Percentiles rank a stretch among this genome's conserved stretches.
phyloP scores from a whole-genome alignment of 768 basidiomycete genomes.

The Dendrothele bispora region DNA sequence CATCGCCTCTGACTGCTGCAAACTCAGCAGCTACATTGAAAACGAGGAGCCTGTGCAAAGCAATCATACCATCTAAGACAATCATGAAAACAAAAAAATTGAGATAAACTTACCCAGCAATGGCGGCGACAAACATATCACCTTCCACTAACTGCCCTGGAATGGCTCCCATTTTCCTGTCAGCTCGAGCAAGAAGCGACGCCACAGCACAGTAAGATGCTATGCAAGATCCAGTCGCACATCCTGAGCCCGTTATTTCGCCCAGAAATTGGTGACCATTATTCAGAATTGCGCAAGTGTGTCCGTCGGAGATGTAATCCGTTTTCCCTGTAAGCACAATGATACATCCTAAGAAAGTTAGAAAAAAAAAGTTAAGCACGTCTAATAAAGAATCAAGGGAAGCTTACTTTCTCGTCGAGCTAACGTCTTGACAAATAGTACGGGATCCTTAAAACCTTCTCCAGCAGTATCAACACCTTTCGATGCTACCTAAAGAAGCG shows the following conservation, averaged over 20 bases:
- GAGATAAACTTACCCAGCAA: slow-evolving; percentile 62
- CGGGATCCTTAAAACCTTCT: slow-evolving; percentile 73
- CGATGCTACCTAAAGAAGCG: slow-evolving; percentile 52
- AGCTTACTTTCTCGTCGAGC: slow-evolving; percentile 76
- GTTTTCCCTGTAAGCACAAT: slow-evolving; percentile 76
- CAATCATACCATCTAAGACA: slow-evolving; percentile 7
- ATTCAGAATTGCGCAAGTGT: slow-evolving; percentile 58
- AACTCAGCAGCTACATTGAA: slow-evolving; percentile 64
- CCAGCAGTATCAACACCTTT: slow-evolving; percentile 89
- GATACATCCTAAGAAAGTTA: slow-evolving; percentile 62
- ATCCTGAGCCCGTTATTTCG: slow-evolving; percentile 88
- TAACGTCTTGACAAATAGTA: slow-evolving; percentile 62
- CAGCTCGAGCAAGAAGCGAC: slow-evolving; percentile 42
- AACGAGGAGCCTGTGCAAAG: slow-evolving; percentile 45
- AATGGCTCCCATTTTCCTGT: slow-evolving; percentile 25
- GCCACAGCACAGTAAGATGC: slow-evolving; percentile 85
- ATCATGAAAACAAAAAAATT: not conserved
- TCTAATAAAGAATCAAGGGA: not conserved
- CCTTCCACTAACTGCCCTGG: slow-evolving; percentile 59
- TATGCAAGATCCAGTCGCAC: slow-evolving; percentile 75
- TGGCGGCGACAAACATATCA: slow-evolving; percentile 73
- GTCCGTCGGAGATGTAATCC: slow-evolving; percentile 87
- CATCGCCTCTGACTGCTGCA: slow-evolving; percentile 46
- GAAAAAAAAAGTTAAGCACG: not conserved
- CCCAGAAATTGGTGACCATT: slow-evolving; percentile 79